phyloP scores from a whole-genome alignment of 2,329 filamentous ascomycete genomes.

The Penicillium olsonii region DNA sequence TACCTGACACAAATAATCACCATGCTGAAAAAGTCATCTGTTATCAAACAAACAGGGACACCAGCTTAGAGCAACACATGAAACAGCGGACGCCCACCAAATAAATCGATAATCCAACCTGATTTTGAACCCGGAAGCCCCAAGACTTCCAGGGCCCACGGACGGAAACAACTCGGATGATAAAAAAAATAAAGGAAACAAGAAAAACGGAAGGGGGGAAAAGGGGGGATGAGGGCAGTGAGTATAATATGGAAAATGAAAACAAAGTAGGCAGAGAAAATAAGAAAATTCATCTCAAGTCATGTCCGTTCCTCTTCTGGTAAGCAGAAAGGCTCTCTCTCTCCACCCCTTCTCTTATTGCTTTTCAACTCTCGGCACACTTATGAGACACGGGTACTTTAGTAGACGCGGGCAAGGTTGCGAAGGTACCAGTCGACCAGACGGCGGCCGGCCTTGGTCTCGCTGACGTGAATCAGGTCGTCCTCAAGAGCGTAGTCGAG shows the following conservation, averaged over 20 bases:
- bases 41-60: slow-evolving; percentile 17
- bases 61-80: slow-evolving; percentile 24
- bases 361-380: slow-evolving; percentile 18
- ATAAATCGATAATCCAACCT: slow-evolving; percentile 25
- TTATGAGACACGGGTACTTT: slow-evolving; percentile 33
- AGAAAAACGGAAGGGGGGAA: slow-evolving; percentile 10
- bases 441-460: slow-evolving; percentile 96
- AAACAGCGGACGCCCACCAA: slow-evolving; percentile 28
- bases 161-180: slow-evolving; percentile 14
- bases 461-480: slow-evolving; percentile 96
- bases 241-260: slow-evolving; percentile 21
- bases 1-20: slow-evolving; percentile 23
- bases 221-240: slow-evolving; percentile 11
- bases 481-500: slow-evolving; percentile 96
- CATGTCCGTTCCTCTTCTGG: slow-evolving; percentile 29
- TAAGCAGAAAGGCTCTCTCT: slow-evolving; percentile 15
- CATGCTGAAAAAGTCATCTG: slow-evolving; percentile 15
- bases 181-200: slow-evolving; percentile 15
- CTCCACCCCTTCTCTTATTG: slow-evolving; percentile 23
- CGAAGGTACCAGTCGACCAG: slow-evolving; percentile 98
- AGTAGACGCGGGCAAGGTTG: slow-evolving; percentile 95
- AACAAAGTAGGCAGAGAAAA: slow-evolving; percentile 23
- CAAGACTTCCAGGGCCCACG: slow-evolving; percentile 12
- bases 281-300: slow-evolving; percentile 31
- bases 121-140: slow-evolving; percentile 22